Evolutionary conservation across 306 rosid species (phyloP).

Genomic region (Fragaria ananassa): DNA sequence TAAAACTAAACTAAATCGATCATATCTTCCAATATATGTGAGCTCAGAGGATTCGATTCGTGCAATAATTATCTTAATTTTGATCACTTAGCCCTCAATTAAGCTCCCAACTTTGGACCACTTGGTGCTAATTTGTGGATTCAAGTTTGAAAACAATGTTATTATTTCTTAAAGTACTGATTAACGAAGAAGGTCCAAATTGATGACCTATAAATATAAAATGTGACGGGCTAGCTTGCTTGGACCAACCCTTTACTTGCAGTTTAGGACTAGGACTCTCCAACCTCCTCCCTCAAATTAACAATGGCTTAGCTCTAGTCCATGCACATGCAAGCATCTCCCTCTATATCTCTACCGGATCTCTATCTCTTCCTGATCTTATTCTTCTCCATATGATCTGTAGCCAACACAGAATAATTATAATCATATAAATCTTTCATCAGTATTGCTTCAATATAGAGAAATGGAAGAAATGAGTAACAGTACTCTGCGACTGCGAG

Average conservation of each 20-base stretch:
- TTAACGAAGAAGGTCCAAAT: background rate
- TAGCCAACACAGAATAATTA: background rate
- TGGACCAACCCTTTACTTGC: background rate
- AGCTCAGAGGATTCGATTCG: conserved; percentile 7
- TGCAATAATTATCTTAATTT: background rate
- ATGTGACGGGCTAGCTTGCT: background rate
- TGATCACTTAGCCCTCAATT: conserved; percentile 1
- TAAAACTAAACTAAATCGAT: background rate
- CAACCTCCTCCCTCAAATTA: conserved; percentile 1
- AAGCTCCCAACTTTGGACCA: conserved; percentile 21
- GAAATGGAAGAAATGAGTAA: conserved; percentile 5
- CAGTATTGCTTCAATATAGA: background rate
- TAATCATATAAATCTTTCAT: background rate
- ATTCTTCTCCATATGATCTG: conserved; percentile 10
- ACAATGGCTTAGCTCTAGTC: background rate
- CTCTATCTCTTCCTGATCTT: conserved; percentile 8
- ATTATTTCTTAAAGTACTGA: background rate
- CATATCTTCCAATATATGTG: background rate
- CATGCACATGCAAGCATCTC: conserved; percentile 22
- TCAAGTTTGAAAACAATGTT: conserved; percentile 2
- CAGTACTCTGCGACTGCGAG: background rate
- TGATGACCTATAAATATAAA: background rate
- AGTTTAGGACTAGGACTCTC: conserved; percentile 9
- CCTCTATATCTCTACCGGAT: background rate
- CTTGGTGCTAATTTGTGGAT: background rate